These are phyloP conservation scores for Neurospora sublineolata DNA, from an alignment of 495 filamentous ascomycete genomes.

Conservation along the genomic window DNA sequence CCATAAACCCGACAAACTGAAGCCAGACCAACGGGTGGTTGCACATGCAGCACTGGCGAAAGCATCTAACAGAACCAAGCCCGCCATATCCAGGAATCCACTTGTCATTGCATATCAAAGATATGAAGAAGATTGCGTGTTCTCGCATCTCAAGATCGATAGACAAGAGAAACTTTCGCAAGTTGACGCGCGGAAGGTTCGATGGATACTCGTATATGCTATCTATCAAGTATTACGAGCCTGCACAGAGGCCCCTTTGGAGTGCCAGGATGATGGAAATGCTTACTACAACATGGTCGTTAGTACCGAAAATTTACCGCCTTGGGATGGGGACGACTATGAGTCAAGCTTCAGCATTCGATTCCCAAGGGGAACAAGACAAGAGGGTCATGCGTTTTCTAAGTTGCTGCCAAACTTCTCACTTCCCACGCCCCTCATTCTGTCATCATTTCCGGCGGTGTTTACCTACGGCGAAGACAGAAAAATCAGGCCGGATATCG, in stretches of 20 bases:
- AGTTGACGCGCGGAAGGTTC: slow-evolving; percentile 49
- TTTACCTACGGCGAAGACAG: neutral
- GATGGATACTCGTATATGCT: slow-evolving; percentile 63
- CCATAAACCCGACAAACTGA: slow-evolving; percentile 18
- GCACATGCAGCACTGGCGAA: slow-evolving; percentile 26
- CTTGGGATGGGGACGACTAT: slow-evolving; percentile 25
- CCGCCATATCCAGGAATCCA: slow-evolving; percentile 20
- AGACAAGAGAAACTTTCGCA: slow-evolving; percentile 30
- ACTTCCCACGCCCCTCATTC: neutral
- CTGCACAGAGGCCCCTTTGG: slow-evolving; percentile 26
- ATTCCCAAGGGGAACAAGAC: neutral
- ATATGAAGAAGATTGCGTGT: slow-evolving; percentile 35
- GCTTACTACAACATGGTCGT: slow-evolving; percentile 34
- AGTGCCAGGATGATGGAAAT: slow-evolving; percentile 22
- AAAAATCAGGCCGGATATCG: slow-evolving; percentile 33
- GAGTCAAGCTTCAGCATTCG: neutral
- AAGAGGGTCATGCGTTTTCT: neutral
- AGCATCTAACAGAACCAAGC: slow-evolving; percentile 28
- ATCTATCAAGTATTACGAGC: slow-evolving; percentile 53
- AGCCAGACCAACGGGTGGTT: slow-evolving; percentile 23
- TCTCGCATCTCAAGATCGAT: slow-evolving; percentile 25
- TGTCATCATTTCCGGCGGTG: neutral
- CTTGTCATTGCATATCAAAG: slow-evolving; percentile 35
- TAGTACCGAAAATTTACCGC: slow-evolving; percentile 26
- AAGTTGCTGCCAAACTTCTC: neutral